Conservation (phyloP, 208 protist genomes). For the Leishmania tarentolae region DNA sequence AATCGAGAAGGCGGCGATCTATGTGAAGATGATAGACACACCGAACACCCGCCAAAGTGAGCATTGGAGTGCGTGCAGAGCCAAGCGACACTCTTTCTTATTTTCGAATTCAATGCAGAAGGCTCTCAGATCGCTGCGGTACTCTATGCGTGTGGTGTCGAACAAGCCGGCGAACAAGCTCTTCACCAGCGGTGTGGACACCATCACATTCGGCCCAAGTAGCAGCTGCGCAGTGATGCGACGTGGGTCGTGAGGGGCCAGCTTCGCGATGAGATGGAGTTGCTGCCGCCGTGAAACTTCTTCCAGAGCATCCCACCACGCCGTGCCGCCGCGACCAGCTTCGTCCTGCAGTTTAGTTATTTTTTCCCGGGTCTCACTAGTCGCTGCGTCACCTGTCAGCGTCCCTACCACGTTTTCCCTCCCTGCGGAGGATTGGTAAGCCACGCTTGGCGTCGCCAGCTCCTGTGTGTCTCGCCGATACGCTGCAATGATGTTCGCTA, state of each 20-base stretch:
- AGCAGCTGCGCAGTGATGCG: conserved; percentile 32
- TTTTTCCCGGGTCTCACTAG: neutral
- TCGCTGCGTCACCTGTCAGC: neutral
- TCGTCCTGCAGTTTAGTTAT: neutral
- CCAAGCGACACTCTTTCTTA: conserved; percentile 35
- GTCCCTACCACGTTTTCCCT: neutral
- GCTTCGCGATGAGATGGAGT: conserved; percentile 18
- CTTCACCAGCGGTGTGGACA: conserved; percentile 64
- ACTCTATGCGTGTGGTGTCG: conserved; percentile 44
- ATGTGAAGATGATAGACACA: conserved; percentile 30
- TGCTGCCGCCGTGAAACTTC: neutral
- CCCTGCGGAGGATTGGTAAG: neutral
- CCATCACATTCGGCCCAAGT: conserved; percentile 57
- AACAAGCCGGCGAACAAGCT: conserved; percentile 71
- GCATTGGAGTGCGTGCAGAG: conserved; percentile 66
- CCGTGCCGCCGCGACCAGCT: neutral
- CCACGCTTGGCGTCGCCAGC: neutral
- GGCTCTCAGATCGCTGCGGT: conserved; percentile 22
- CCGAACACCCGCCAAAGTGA: conserved; percentile 63
- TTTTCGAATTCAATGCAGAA: conserved; percentile 56
- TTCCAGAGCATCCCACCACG: conserved; percentile 18
- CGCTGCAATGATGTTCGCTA: conserved; percentile 2
- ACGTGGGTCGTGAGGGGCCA: conserved; percentile 43
- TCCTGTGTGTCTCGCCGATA: conserved; percentile 14
- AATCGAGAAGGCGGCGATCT: neutral